Evolutionary conservation across 495 filamentous ascomycete species (phyloP), one percentile per base, ranked within the genome.

Genomic region (Penicillium goetzii): DNA sequence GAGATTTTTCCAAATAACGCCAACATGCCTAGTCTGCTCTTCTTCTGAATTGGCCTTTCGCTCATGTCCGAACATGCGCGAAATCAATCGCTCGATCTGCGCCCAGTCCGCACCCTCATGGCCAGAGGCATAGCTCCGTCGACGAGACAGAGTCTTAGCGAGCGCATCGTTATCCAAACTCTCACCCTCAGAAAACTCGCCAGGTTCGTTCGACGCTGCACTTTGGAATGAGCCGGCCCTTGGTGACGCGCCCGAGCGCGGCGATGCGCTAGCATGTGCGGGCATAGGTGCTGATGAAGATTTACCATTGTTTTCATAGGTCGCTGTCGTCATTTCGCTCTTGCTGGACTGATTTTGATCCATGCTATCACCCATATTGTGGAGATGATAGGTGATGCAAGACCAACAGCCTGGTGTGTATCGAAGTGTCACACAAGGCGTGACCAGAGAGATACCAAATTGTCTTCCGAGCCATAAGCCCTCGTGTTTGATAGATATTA

Each of bases 41-140:
- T 90, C 89, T 59, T 90, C 83, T 0, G 86, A 89, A 9, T 84
- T 73, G 19, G 80, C 82, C 62, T 88, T 84, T 33, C 89, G 76
- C 45, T 84, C 80, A 47, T 75, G 76, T 32, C 82, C 89, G 68
- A 88, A 92, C 82, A 89, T 89, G 2, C 84, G 81, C 21, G 86
- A 88, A 64, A 90, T 83, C 15, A 89, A 62, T 32, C 68, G 75
- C 62, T 86, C 77, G 38, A 90, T 84, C 68, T 89, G 86, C 17
- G 76, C 81, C 67, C 79, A 80, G 55, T 87, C 84, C 49, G 86
- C 84, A 21, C 82, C 78, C 28, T 74, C 64, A 10, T 74, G 58
- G 11, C 63, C 72, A 2, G 79, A 79, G 0, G 73, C 73, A 25
- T 68, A 57, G 28, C 76, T 86, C 32, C 76, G 79, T 32, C 84